Conservation (phyloP, 2,329 filamentous ascomycete genomes). For the Colletotrichum echinochloae region DNA sequence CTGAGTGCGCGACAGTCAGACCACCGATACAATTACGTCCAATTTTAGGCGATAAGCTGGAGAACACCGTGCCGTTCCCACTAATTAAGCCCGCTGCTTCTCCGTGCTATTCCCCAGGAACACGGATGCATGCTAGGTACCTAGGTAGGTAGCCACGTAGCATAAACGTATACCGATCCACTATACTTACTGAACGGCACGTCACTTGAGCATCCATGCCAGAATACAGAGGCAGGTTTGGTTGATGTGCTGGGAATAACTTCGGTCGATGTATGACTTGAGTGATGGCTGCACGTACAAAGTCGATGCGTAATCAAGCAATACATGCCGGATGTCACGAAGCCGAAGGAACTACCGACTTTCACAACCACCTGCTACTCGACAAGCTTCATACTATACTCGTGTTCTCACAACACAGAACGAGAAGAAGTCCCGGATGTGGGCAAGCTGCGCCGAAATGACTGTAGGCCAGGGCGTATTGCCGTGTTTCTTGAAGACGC, state of each 20-base stretch:
- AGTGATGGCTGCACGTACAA: neutral
- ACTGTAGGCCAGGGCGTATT: neutral
- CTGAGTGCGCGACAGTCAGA: conserved; percentile 4
- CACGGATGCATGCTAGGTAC: neutral
- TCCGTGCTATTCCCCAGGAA: conserved; percentile 5
- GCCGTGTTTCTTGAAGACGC: neutral
- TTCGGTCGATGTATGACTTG: neutral
- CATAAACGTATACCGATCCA: neutral
- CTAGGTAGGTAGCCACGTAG: no score
- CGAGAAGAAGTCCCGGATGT: neutral
- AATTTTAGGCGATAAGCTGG: conserved; percentile 37
- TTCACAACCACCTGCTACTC: neutral
- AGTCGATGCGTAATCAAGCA: neutral
- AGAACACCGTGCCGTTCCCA: conserved; percentile 4
- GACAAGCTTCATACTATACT: neutral
- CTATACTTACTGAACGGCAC: neutral
- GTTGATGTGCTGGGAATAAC: neutral
- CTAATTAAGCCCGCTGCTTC: conserved; percentile 19
- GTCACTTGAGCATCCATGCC: neutral
- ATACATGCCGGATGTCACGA: neutral
- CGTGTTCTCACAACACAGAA: neutral
- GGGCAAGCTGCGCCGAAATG: neutral
- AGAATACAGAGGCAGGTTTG: neutral
- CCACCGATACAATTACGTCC: conserved; percentile 39
- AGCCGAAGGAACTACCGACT: neutral